Evolutionary conservation across 2,329 filamentous ascomycete species (phyloP).

Genomic region (Fusarium sp.): DNA sequence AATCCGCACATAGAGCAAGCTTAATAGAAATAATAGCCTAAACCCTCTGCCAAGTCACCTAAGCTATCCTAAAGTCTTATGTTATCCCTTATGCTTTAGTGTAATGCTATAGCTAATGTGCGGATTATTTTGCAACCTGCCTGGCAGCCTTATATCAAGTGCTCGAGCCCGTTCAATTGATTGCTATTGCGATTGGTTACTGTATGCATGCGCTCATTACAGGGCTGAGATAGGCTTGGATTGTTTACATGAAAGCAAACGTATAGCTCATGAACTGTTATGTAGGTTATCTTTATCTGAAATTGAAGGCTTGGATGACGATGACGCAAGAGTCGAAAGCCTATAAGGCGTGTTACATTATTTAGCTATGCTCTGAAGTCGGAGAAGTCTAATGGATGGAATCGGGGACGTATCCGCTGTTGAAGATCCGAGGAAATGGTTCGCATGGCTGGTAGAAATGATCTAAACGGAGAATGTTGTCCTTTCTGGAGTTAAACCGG

Average conservation of each 20-base stretch:
- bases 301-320: neutral
- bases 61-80: no score
- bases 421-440: neutral
- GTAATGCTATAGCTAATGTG: no score
- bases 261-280: neutral
- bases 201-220: neutral
- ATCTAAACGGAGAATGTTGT: no score
- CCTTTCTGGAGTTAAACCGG: no score
- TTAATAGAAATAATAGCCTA: no score
- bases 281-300: neutral
- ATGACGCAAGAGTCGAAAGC: neutral
- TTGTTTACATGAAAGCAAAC: neutral
- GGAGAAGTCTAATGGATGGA: neutral
- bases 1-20: no score
- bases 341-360: neutral
- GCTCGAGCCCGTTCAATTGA: neutral
- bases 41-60: no score
- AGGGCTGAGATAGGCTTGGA: slow-evolving; percentile 8
- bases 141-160: no score
- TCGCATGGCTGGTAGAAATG: neutral
- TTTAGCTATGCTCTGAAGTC: no score
- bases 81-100: no score
- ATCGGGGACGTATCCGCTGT: neutral
- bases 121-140: no score
- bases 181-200: neutral